Evolutionary conservation across 768 basidiomycete genomes (phyloP).

Genomic region (Lactarius tabidus): DNA sequence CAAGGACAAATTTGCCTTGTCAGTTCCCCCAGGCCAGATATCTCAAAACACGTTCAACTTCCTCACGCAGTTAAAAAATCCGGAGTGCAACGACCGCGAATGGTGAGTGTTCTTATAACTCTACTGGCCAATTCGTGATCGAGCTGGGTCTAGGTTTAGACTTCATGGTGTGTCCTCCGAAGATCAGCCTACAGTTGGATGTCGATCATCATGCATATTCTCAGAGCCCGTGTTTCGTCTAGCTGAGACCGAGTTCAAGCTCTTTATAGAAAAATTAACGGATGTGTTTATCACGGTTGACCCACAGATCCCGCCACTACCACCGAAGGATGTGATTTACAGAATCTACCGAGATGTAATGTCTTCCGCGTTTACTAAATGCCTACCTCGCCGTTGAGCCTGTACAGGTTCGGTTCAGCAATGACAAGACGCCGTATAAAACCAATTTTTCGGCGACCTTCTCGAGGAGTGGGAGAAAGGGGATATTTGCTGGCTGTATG

Average conservation of each 20-base stretch:
- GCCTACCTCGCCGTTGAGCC: neutral
- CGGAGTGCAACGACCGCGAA: slow-evolving; percentile 77
- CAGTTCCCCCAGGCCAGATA: slow-evolving; percentile 81
- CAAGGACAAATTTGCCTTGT: neutral
- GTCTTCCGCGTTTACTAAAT: slow-evolving; percentile 25
- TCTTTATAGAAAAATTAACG: slow-evolving; percentile 72
- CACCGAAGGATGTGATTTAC: slow-evolving; percentile 88
- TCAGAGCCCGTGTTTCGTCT: slow-evolving; percentile 74
- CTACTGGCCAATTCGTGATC: neutral
- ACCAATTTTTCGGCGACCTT: slow-evolving; percentile 74
- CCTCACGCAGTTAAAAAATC: slow-evolving; percentile 61
- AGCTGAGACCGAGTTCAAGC: slow-evolving; percentile 87
- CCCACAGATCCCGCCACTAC: slow-evolving; percentile 78
- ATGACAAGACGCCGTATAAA: slow-evolving; percentile 97
- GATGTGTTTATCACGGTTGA: slow-evolving; percentile 67
- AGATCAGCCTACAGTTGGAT: neutral
- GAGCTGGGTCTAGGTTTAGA: slow-evolving; percentile 60
- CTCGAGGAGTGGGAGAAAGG: slow-evolving; percentile 86
- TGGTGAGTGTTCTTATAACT: slow-evolving; percentile 46
- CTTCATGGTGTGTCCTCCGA: slow-evolving; percentile 51
- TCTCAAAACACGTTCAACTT: slow-evolving; percentile 86
- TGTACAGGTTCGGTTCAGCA: slow-evolving; percentile 79
- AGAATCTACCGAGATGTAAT: slow-evolving; percentile 89
- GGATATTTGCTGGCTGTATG: slow-evolving; percentile 83
- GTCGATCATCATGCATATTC: neutral